phyloP scores from a whole-genome alignment of 805 yeast species.

The Priceomyces castillae region DNA sequence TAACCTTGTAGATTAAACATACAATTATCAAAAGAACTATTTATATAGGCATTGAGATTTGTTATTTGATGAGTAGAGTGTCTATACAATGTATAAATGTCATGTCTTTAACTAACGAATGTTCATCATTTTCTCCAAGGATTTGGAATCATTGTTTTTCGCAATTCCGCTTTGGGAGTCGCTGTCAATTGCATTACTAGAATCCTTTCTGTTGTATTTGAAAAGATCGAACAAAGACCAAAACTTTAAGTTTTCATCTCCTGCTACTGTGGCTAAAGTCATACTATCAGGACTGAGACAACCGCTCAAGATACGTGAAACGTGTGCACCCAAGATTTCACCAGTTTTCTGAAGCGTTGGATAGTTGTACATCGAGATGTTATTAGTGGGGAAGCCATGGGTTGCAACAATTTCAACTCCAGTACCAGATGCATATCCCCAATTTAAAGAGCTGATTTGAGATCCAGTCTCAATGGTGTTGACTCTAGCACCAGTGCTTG shows the following conservation, averaged over 20 bases:
- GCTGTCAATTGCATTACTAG: constrained; percentile 14
- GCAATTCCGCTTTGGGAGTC: constrained; percentile 12
- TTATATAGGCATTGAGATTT: no score
- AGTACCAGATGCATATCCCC: constrained; percentile 79
- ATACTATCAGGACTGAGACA: constrained; percentile 87
- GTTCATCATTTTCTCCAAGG: constrained; percentile 27
- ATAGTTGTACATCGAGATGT: constrained; percentile 78
- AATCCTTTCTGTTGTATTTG: constrained; percentile 22
- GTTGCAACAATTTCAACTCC: constrained; percentile 86
- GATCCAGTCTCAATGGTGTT: constrained; percentile 89
- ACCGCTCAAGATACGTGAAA: constrained; percentile 78
- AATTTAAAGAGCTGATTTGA: constrained; percentile 87
- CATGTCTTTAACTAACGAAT: constrained; percentile 13
- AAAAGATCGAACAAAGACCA: constrained; percentile 79
- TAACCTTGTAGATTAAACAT: no score
- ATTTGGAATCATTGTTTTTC: constrained; percentile 16
- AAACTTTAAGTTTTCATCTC: constrained; percentile 93
- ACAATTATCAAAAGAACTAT: no score
- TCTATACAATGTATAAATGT: background rate
- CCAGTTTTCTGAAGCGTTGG: constrained; percentile 87
- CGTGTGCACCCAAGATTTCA: constrained; percentile 83
- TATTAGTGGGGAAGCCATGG: constrained; percentile 89
- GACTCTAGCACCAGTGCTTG: constrained; percentile 82
- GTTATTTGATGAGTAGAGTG: no score
- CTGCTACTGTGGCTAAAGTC: constrained; percentile 90